Conservation (phyloP, 2,329 filamentous ascomycete genomes). For the Calonectria fujianensis region DNA sequence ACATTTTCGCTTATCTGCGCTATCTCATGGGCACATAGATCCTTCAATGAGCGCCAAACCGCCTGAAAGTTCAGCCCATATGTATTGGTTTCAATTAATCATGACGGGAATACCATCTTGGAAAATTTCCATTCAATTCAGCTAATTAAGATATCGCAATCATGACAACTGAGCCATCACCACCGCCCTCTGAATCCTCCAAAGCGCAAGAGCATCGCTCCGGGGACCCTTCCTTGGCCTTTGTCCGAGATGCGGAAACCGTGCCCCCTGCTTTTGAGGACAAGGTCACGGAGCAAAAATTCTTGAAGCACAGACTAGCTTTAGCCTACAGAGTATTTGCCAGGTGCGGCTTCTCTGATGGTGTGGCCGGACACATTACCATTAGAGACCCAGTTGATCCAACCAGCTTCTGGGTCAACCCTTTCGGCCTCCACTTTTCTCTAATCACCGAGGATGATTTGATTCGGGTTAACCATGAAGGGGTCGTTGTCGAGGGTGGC, state of each 20-base stretch:
- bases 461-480: constrained; percentile 78
- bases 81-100: neutral
- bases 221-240: constrained; percentile 14
- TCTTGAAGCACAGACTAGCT: constrained; percentile 72
- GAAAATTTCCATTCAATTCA: neutral
- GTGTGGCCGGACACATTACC: constrained; percentile 80
- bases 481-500: constrained; percentile 79
- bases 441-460: constrained; percentile 79
- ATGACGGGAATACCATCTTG: neutral
- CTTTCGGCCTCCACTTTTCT: constrained; percentile 77
- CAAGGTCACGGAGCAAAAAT: constrained; percentile 66
- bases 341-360: constrained; percentile 70
- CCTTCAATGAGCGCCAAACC: neutral
- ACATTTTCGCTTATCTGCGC: neutral
- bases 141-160: neutral
- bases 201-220: constrained; percentile 16
- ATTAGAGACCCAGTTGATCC: constrained; percentile 78
- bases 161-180: neutral
- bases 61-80: neutral
- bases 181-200: neutral
- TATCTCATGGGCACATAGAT: neutral
- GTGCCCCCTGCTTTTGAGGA: constrained; percentile 48
- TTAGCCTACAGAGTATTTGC: constrained; percentile 76
- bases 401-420: constrained; percentile 80
- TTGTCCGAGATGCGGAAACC: constrained; percentile 17